Conservation (phyloP, 208 protist species). For the Trypanosoma avium region DNA sequence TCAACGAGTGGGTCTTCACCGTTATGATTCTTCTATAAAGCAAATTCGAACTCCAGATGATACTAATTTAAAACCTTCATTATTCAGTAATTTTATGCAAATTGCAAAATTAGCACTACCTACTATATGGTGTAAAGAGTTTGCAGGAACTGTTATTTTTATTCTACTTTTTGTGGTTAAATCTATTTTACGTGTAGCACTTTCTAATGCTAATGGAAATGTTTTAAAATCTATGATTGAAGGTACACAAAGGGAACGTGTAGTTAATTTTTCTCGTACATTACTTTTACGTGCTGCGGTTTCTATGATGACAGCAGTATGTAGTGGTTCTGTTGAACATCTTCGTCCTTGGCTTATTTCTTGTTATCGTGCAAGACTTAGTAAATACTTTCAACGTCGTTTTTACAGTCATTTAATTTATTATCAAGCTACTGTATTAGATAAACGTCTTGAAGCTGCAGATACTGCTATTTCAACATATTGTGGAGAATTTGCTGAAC, state of each 20-base stretch:
- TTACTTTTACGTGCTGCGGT: constrained; percentile 52
- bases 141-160: constrained; percentile 60
- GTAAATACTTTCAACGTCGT: constrained; percentile 67
- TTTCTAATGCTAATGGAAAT: constrained; percentile 62
- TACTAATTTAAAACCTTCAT: constrained; percentile 40
- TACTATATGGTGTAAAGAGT: constrained; percentile 71
- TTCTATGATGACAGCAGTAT: constrained; percentile 39
- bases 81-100: constrained; percentile 64
- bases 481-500: constrained; percentile 88
- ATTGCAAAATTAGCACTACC: constrained; percentile 66
- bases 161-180: constrained; percentile 82
- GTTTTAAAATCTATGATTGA: constrained; percentile 72
- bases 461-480: constrained; percentile 85
- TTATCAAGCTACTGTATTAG: constrained; percentile 78
- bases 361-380: constrained; percentile 81
- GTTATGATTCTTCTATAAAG: constrained; percentile 35
- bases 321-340: constrained; percentile 66
- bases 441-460: constrained; percentile 67
- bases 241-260: constrained; percentile 40
- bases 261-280: constrained; percentile 44
- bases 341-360: constrained; percentile 82
- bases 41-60: constrained; percentile 67
- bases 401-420: constrained; percentile 82
- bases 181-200: constrained; percentile 64
- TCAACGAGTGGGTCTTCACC: constrained; percentile 52